Base-by-base conservation (phyloP, 495 filamentous ascomycete species). In the Tuber melanosporum region DNA sequence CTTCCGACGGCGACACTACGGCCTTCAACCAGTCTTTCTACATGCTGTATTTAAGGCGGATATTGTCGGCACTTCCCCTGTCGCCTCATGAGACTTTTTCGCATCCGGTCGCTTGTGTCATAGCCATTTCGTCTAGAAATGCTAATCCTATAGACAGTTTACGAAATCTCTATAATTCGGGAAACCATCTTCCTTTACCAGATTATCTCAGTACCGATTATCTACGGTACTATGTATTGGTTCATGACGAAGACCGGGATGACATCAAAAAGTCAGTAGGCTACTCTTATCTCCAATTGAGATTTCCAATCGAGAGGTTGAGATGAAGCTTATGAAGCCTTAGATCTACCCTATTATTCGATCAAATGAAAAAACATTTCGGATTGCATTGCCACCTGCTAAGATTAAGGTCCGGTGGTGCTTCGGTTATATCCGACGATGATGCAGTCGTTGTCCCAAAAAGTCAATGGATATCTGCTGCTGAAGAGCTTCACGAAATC, bases 301-400 rank as follows among this genome's bases (percentile, higher is more conserved):
- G 42, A 42, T 36, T 22, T 10, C 46, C 7, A 36, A 47, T 12
- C 32, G 39, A 41, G 39, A 41, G 39, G 36, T 46, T 72, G 76
- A 32, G 52, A 69, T 62, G 46, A 72, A 71, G 41, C 78, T 75
- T 78, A 75, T 77, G n/a, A 41, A 71, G 73, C 78, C 32, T n/a
- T 70, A 83, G 82, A 74, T 83, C 82, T 49, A 83, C 73, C n/a
- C 62, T 72, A 12, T 74, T 98, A 39, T 99, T 95, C 82, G 95
- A 98, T 78, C 92, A 97, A 83, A 99, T 99, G 95, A 98, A 98
- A 85, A 89, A 94, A 42, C 93, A 97, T 84, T 95, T 98, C 80
- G 95, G 95, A 6, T 86, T 99, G 36, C 94, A 98, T 84, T 99
- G 95, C 83, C 95, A 98, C 84, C 87, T 99, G 3, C 87, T 99